Percentiles rank a stretch among this genome's conserved stretches.
Evolutionary conservation across 2,329 filamentous ascomycete species (phyloP).

Genomic region (Colletotrichum theobromicola): DNA sequence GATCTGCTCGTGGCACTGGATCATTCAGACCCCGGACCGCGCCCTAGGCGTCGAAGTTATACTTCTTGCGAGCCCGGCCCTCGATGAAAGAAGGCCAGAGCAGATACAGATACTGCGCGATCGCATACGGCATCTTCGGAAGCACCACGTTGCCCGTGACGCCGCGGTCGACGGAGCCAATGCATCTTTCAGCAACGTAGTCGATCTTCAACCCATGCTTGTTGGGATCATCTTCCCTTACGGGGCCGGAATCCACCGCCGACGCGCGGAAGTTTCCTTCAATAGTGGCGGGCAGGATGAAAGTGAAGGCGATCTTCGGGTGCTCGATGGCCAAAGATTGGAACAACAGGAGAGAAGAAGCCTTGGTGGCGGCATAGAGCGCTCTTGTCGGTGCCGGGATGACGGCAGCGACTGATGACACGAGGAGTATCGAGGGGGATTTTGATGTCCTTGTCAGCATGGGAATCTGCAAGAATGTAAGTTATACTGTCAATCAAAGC

Average conservation of each 20-base stretch:
- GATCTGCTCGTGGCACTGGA: not conserved
- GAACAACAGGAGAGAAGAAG: constrained; percentile 1
- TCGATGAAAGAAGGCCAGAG: constrained; percentile 9
- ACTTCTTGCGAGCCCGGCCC: constrained; percentile 9
- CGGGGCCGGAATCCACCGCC: not conserved
- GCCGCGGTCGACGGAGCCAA: not conserved
- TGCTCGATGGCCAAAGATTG: constrained; percentile 9
- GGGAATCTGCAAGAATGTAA: constrained; percentile 1
- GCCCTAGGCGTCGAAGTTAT: not conserved
- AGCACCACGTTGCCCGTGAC: not conserved
- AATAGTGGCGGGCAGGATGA: constrained; percentile 10
- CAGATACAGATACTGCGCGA: constrained; percentile 1
- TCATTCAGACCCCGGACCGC: not conserved
- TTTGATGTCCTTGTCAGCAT: constrained; percentile 8
- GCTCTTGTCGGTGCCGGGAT: constrained; percentile 8
- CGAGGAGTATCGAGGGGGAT: not conserved
- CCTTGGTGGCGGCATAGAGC: constrained; percentile 9
- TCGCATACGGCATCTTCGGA: constrained; percentile 2
- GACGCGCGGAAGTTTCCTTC: constrained; percentile 15
- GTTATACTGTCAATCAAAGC: not conserved
- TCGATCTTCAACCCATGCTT: constrained; percentile 3
- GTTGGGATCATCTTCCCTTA: constrained; percentile 8
- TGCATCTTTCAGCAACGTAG: not conserved
- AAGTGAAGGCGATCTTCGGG: constrained; percentile 2
- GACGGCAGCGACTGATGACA: constrained; percentile 10